These are phyloP conservation scores for Rubia peregrina DNA, from an alignment of 305 asterid genomes.

Conservation along the genomic window DNA sequence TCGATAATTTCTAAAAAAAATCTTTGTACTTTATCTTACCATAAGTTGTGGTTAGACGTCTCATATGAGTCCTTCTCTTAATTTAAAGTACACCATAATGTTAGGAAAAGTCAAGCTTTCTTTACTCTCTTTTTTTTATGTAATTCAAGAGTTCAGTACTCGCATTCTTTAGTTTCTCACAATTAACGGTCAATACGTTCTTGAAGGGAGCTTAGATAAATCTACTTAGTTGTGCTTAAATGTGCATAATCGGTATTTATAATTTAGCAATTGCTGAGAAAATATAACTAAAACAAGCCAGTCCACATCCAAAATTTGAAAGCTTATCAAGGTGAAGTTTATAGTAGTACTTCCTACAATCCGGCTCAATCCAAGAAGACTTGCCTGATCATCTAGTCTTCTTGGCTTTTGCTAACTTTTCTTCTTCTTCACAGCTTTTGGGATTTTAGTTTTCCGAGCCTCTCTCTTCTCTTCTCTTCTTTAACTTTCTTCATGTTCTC, in stretches of 20 bases:
- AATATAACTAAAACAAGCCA: neutral
- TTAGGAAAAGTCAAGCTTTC: too few relatives aligned
- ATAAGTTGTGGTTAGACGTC: too few relatives aligned
- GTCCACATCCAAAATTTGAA: neutral
- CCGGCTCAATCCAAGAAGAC: neutral
- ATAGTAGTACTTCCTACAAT: neutral
- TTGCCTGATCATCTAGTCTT: slow-evolving; percentile 35
- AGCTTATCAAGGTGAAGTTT: neutral
- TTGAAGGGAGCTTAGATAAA: neutral
- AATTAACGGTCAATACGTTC: neutral
- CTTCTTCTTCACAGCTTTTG: slow-evolving; percentile 76
- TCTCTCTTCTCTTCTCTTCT: slow-evolving; percentile 91
- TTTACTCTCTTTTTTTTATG: too few relatives aligned
- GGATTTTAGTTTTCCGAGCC: slow-evolving; percentile 63
- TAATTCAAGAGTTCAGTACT: too few relatives aligned
- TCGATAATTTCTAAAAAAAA: too few relatives aligned
- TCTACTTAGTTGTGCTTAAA: too few relatives aligned
- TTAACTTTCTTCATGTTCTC: slow-evolving; percentile 92
- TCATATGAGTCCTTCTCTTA: too few relatives aligned
- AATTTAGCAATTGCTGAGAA: too few relatives aligned
- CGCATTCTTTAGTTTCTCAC: too few relatives aligned
- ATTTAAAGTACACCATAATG: too few relatives aligned
- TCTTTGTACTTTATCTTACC: too few relatives aligned
- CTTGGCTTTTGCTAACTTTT: slow-evolving; percentile 85
- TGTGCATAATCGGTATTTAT: too few relatives aligned